Conservation (phyloP, 2,329 filamentous ascomycete genomes). For the Monosporascus sp. region DNA sequence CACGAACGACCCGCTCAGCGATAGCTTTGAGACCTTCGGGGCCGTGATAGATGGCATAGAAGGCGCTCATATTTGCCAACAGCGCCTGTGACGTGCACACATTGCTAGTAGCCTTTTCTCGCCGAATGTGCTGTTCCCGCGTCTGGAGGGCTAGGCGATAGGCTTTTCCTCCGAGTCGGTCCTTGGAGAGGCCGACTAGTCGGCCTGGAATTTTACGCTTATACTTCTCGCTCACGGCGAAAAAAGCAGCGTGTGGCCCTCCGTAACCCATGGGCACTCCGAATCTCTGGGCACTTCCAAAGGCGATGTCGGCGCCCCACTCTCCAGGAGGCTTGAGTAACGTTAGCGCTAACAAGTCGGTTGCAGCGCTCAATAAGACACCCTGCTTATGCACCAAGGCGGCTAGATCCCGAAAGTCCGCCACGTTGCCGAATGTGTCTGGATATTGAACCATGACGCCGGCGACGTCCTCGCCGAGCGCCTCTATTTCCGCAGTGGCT, state of each 20-base stretch:
- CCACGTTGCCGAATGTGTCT: constrained; percentile 76
- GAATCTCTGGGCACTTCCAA: constrained; percentile 86
- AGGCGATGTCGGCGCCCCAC: constrained; percentile 91
- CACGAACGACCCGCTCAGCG: constrained; percentile 69
- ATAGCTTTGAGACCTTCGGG: constrained; percentile 78
- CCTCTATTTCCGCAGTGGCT: constrained; percentile 58
- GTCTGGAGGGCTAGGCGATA: constrained; percentile 85
- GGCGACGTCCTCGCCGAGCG: constrained; percentile 73
- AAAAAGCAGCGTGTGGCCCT: constrained; percentile 95
- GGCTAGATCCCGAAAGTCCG: constrained; percentile 69
- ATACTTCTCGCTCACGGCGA: constrained; percentile 83
- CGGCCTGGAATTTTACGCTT: constrained; percentile 94
- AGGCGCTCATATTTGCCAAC: constrained; percentile 90
- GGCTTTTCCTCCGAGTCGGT: constrained; percentile 75
- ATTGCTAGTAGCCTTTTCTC: constrained; percentile 96
- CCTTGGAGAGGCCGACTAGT: constrained; percentile 86
- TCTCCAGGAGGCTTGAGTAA: constrained; percentile 85
- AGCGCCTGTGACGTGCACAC: constrained; percentile 94
- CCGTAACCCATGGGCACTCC: constrained; percentile 90
- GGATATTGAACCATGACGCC: constrained; percentile 95
- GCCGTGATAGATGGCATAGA: constrained; percentile 93
- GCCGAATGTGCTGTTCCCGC: constrained; percentile 89
- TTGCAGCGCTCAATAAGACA: constrained; percentile 79
- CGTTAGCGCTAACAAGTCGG: constrained; percentile 83
- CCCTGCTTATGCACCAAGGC: constrained; percentile 72